A percentile compares a stretch with the other conserved stretches of the same genome.
Conservation (phyloP, 2,329 filamentous ascomycete species). For the Fusarium subglutinans region DNA sequence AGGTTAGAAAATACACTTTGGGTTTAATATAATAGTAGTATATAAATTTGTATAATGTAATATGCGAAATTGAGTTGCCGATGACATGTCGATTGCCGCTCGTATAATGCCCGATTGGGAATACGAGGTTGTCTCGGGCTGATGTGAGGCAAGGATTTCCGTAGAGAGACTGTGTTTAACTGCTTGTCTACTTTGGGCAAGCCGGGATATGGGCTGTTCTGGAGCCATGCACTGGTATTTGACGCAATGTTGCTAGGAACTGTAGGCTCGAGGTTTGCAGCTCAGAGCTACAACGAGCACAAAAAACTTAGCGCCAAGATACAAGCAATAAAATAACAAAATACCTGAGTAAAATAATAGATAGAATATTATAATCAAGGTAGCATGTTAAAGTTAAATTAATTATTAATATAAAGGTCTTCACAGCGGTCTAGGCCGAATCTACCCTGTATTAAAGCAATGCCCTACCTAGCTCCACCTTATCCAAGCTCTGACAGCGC, state of each 20-base stretch:
- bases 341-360: not conserved
- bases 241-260: accelerated
- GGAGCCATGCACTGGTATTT: accelerated
- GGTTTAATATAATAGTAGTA: too few species aligned
- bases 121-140: not conserved
- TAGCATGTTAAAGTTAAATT: accelerated
- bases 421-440: accelerated
- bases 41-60: not conserved
- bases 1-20: too few species aligned
- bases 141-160: not conserved
- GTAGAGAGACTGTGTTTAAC: accelerated
- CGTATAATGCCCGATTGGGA: not conserved
- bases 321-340: accelerated
- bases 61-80: not conserved
- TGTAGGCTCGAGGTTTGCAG: accelerated
- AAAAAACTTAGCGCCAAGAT: accelerated
- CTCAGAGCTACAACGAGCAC: accelerated
- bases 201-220: accelerated
- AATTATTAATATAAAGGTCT: accelerated
- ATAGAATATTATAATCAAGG: accelerated
- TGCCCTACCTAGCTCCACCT: not conserved
- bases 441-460: not conserved
- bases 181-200: not conserved
- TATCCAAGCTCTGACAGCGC: not conserved
- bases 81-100: not conserved